phyloP scores from a whole-genome alignment of 108 stramenopile genomes.

The Skeletonema tropicum region DNA sequence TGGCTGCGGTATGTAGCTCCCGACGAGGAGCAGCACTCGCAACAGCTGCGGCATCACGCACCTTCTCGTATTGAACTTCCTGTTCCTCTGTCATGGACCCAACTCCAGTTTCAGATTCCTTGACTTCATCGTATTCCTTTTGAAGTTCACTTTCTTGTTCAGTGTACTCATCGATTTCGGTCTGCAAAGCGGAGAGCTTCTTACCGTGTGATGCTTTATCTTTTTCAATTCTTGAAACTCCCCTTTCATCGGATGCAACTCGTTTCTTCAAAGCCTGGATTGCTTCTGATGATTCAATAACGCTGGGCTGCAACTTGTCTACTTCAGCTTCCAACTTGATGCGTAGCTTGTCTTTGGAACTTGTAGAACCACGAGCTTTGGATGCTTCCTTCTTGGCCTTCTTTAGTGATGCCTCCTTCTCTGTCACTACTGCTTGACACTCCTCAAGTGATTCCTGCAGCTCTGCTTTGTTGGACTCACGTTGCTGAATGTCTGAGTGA shows the following conservation, averaged over 20 bases:
- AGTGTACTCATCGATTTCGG: conserved; percentile 59
- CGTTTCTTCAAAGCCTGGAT: conserved; percentile 72
- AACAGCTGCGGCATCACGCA: conserved; percentile 82
- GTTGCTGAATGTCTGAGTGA: conserved; percentile 78
- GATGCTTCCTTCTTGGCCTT: conserved; percentile 74
- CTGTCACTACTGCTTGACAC: conserved; percentile 57
- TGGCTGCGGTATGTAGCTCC: conserved; percentile 51
- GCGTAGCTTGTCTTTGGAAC: conserved; percentile 75
- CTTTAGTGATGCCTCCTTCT: conserved; percentile 64
- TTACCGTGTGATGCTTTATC: conserved; percentile 65
- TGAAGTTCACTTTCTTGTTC: conserved; percentile 58
- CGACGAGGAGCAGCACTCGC: conserved; percentile 76
- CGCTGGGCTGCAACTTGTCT: conserved; percentile 70
- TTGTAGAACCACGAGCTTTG: conserved; percentile 56
- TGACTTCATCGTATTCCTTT: conserved; percentile 85
- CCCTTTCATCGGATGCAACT: conserved; percentile 58
- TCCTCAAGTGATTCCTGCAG: conserved; percentile 67
- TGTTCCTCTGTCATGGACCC: conserved; percentile 78
- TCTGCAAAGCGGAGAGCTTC: conserved; percentile 54
- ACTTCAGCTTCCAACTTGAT: conserved; percentile 67
- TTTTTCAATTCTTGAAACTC: conserved; percentile 61
- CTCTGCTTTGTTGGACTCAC: conserved; percentile 59
- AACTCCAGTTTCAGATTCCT: conserved; percentile 58
- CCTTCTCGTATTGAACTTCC: conserved; percentile 82
- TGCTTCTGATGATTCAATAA: conserved; percentile 77